Percentiles rank a stretch among this genome's conserved stretches.
These are phyloP conservation scores for Annulohypoxylon nitens DNA, from an alignment of 495 filamentous ascomycete genomes.

Conservation along the genomic window DNA sequence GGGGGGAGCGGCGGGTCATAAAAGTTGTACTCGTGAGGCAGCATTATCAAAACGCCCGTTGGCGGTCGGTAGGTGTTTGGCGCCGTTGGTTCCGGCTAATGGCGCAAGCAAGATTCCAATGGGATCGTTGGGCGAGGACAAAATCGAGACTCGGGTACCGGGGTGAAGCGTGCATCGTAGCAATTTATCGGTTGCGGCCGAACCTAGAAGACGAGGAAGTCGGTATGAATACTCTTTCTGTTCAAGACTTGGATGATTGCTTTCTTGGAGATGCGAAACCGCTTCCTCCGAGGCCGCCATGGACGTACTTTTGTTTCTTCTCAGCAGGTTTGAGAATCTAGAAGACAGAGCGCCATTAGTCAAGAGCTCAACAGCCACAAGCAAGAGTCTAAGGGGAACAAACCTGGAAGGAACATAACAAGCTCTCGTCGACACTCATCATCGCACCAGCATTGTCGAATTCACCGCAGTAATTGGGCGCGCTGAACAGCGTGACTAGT, in stretches of 20 bases:
- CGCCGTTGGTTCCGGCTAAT: constrained; percentile 7
- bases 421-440: constrained; percentile 99
- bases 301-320: constrained; percentile 99
- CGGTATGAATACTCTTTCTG: constrained; percentile 76
- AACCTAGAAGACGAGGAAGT: constrained; percentile 92
- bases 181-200: constrained; percentile 85
- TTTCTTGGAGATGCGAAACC: constrained; percentile 92
- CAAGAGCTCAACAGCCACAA: background rate
- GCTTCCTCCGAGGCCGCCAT: constrained; percentile 87
- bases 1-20: constrained; percentile 37
- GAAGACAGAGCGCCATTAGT: constrained; percentile 13
- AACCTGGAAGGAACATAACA: constrained; percentile 99
- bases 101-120: constrained; percentile 33
- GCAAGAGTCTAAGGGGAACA: constrained; percentile 46
- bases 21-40: constrained; percentile 40
- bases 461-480: constrained; percentile 99
- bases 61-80: constrained; percentile 35
- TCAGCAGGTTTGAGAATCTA: constrained; percentile 99
- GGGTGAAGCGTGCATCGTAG: constrained; percentile 41
- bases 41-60: constrained; percentile 43
- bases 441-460: constrained; percentile 99
- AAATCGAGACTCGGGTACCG: constrained; percentile 46
- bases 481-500: constrained; percentile 96
- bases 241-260: constrained; percentile 82
- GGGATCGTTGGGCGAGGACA: constrained; percentile 46